Evolutionary conservation across 2,329 filamentous ascomycete genomes (phyloP).

Genomic region (Ramularia collo-cygni): DNA sequence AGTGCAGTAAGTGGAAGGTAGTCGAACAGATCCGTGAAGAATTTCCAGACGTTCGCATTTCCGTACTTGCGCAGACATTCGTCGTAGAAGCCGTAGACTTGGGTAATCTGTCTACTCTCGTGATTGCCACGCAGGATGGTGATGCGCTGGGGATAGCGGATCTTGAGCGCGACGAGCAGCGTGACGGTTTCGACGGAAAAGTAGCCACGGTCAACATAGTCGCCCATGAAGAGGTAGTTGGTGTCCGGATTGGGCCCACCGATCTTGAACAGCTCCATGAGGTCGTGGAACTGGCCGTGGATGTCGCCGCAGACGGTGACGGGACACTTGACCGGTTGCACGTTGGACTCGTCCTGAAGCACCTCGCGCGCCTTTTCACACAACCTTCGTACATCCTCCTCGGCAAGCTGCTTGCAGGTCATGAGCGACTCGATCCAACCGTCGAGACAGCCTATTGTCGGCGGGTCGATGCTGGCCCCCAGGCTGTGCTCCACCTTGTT

Average conservation of each 20-base stretch:
- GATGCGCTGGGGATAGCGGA: conserved; percentile 94
- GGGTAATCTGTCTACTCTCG: conserved; percentile 97
- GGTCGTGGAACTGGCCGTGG: conserved; percentile 96
- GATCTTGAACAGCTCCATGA: conserved; percentile 99
- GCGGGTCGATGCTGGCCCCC: conserved; percentile 66
- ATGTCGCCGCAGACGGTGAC: conserved; percentile 99
- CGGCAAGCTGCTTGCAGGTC: conserved; percentile 95
- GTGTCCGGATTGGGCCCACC: conserved; percentile 96
- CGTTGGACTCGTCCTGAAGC: conserved; percentile 94
- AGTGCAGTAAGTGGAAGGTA: conserved; percentile 94
- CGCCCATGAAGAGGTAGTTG: conserved; percentile 99
- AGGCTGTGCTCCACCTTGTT: conserved; percentile 68
- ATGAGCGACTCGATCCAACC: conserved; percentile 99
- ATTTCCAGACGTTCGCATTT: conserved; percentile 99
- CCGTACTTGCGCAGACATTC: conserved; percentile 98
- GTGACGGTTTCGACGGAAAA: conserved; percentile 98
- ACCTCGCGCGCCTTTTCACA: conserved; percentile 98
- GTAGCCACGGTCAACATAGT: conserved; percentile 98
- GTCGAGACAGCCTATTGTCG: conserved; percentile 86
- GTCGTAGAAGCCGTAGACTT: conserved; percentile 99
- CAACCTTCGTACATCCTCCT: conserved; percentile 89
- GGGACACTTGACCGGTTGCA: conserved; percentile 98
- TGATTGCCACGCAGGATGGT: conserved; percentile 98
- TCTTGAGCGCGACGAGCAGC: conserved; percentile 91
- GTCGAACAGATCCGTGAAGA: conserved; percentile 97